Percentiles rank a stretch among this genome's conserved stretches.
phyloP scores from a whole-genome alignment of 257 asterid genomes.

The Nicotiana attenuata region DNA sequence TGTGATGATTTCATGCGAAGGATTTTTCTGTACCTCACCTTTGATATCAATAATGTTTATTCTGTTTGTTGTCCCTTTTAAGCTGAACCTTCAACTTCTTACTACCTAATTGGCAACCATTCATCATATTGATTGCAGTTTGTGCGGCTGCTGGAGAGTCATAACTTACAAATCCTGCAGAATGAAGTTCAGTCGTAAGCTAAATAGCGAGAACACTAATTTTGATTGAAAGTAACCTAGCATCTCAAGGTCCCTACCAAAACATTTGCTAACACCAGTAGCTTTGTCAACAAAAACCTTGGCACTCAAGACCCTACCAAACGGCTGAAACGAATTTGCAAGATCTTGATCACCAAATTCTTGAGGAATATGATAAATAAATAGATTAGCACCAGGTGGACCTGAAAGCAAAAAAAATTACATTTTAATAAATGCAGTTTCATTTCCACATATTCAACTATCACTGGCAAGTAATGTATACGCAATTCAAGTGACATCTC shows the following conservation, averaged over 20 bases:
- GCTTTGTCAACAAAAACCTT: conserved; percentile 90
- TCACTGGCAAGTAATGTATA: not conserved
- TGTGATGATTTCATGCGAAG: conserved; percentile 26
- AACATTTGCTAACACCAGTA: conserved; percentile 90
- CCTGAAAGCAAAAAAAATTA: conserved; percentile 40
- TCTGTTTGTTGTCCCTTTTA: conserved; percentile 70
- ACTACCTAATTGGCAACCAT: conserved; percentile 83
- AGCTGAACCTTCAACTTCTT: conserved; percentile 95
- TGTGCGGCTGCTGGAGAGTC: conserved; percentile 88
- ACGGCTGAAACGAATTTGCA: conserved; percentile 68
- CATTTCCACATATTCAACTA: not conserved
- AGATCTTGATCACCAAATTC: conserved; percentile 89
- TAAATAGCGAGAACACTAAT: not conserved
- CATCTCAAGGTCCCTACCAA: conserved; percentile 46
- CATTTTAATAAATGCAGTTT: not conserved
- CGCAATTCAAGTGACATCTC: not conserved
- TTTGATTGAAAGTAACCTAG: not conserved
- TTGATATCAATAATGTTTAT: conserved; percentile 38
- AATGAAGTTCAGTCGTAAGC: conserved; percentile 5
- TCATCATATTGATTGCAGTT: conserved; percentile 72
- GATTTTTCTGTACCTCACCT: conserved; percentile 34
- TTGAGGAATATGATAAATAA: conserved; percentile 95
- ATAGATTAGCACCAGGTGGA: conserved; percentile 91
- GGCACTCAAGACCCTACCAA: conserved; percentile 85
- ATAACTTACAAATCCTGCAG: conserved; percentile 89